Conservation (phyloP, 129 eudicot species). For the Flaveria robusta region DNA sequence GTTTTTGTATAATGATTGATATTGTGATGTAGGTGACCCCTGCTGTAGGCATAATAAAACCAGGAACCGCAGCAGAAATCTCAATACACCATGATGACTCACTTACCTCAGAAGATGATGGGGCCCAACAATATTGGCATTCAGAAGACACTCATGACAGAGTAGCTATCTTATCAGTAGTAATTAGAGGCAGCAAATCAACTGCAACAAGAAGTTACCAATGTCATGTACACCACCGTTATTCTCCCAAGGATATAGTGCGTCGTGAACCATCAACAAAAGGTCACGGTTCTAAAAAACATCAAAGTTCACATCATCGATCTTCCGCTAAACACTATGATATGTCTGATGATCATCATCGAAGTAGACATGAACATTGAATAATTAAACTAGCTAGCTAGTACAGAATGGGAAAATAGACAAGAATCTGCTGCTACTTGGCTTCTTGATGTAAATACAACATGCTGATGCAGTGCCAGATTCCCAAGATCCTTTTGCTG, state of each 20-base stretch:
- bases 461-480: slow-evolving; percentile 28
- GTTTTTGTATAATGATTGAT: neutral
- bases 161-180: slow-evolving; percentile 62
- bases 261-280: slow-evolving; percentile 51
- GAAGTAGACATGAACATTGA: slow-evolving; percentile 43
- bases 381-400: slow-evolving; percentile 29
- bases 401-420: slow-evolving; percentile 27
- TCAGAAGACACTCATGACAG: slow-evolving; percentile 76
- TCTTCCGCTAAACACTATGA: slow-evolving; percentile 41
- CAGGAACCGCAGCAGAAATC: slow-evolving; percentile 62
- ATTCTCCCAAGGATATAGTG: slow-evolving; percentile 43
- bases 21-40: slow-evolving; percentile 66
- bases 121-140: slow-evolving; percentile 72
- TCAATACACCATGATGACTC: slow-evolving; percentile 63
- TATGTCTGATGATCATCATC: slow-evolving; percentile 46
- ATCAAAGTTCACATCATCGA: slow-evolving; percentile 51
- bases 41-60: slow-evolving; percentile 68
- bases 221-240: slow-evolving; percentile 56
- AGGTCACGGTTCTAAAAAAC: slow-evolving; percentile 40
- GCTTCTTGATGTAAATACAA: slow-evolving; percentile 39
- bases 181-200: slow-evolving; percentile 59
- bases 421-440: slow-evolving; percentile 22
- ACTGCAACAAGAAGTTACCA: slow-evolving; percentile 61
- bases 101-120: slow-evolving; percentile 61
- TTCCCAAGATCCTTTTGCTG: slow-evolving; percentile 20